phyloP scores from a whole-genome alignment of 2,329 filamentous ascomycete species.

The Ceratocystis destructans region DNA sequence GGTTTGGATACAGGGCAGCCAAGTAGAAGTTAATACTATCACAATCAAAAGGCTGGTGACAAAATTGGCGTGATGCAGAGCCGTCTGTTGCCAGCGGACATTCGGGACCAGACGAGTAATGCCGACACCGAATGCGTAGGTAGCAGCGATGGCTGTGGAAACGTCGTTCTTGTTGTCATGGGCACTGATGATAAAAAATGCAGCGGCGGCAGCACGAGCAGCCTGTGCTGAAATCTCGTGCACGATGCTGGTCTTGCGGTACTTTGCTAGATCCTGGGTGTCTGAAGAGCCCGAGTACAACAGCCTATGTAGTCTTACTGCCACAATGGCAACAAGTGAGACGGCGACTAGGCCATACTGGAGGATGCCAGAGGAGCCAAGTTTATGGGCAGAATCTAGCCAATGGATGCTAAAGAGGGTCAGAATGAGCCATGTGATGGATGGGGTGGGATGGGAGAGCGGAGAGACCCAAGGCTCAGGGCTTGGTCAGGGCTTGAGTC shows the following conservation, averaged over 20 bases:
- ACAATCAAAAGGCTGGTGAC: slow-evolving; percentile 29
- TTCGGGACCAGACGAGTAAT: slow-evolving; percentile 33
- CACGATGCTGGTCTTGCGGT: slow-evolving; percentile 10
- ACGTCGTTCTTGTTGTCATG: slow-evolving; percentile 26
- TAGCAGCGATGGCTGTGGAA: slow-evolving; percentile 28
- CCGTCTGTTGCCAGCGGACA: slow-evolving; percentile 22
- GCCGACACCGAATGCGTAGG: slow-evolving; percentile 33
- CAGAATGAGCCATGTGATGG: background rate
- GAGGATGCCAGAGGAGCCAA: slow-evolving; percentile 7
- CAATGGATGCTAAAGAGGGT: slow-evolving; percentile 13
- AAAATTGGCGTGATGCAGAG: slow-evolving; percentile 38
- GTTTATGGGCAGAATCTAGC: slow-evolving; percentile 4
- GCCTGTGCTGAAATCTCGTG: slow-evolving; percentile 34
- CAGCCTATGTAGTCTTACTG: background rate
- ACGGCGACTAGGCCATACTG: slow-evolving; percentile 12
- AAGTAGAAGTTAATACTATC: slow-evolving; percentile 28
- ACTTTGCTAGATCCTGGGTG: slow-evolving; percentile 8
- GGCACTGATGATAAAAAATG: slow-evolving; percentile 29
- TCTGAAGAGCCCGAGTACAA: background rate
- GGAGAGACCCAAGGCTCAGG: background rate
- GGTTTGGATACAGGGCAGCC: slow-evolving; percentile 33
- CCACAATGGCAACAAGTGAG: slow-evolving; percentile 8
- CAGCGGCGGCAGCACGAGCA: slow-evolving; percentile 29
- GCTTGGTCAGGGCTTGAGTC: background rate
- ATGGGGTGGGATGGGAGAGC: background rate